Conservation (phyloP, 177 flowering plant species). For the Telopea speciosissima region DNA sequence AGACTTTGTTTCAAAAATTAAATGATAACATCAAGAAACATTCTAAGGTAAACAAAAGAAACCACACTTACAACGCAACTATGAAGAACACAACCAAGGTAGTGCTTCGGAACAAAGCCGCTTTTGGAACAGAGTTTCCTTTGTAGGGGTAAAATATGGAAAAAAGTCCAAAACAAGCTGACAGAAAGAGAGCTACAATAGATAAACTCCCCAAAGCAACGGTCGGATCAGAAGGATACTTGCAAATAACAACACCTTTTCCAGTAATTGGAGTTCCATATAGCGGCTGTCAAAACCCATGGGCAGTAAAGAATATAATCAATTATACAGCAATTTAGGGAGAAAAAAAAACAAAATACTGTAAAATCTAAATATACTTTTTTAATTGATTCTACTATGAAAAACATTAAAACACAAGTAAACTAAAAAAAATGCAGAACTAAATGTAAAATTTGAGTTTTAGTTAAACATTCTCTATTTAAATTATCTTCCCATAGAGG, state of each 20-base stretch:
- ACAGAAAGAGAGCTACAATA: constrained; percentile 29
- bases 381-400: too few relatives aligned
- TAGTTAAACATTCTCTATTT: too few relatives aligned
- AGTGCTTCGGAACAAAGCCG: constrained; percentile 44
- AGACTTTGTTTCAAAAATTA: too few relatives aligned
- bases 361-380: too few relatives aligned
- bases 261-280: constrained; percentile 45
- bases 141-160: constrained; percentile 61
- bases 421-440: too few relatives aligned
- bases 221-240: constrained; percentile 65
- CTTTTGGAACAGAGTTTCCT: constrained; percentile 54
- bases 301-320: too few relatives aligned
- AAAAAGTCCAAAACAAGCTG: constrained; percentile 38
- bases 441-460: too few relatives aligned
- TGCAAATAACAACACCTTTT: constrained; percentile 51
- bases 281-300: constrained; percentile 39
- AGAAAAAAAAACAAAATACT: too few relatives aligned
- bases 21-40: too few relatives aligned
- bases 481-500: too few relatives aligned
- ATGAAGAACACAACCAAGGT: constrained; percentile 44
- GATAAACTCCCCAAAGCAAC: constrained; percentile 53
- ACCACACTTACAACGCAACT: constrained; percentile 52
- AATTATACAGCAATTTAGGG: too few relatives aligned
- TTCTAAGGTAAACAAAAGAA: not conserved
- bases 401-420: too few relatives aligned